phyloP scores from a whole-genome alignment of 176 grass and related monocot genomes.

The Oryza brachyantha region DNA sequence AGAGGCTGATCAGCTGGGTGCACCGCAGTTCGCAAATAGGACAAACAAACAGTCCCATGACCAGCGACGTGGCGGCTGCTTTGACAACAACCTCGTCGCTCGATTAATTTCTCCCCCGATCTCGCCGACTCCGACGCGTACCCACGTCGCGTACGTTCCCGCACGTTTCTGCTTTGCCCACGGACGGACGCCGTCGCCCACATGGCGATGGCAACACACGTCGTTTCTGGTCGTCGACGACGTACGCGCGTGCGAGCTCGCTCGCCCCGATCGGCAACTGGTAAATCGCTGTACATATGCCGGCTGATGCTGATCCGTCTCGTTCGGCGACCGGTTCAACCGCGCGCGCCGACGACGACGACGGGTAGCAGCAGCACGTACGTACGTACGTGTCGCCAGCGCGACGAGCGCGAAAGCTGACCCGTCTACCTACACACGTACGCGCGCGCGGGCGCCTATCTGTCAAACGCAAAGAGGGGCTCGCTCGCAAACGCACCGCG shows the following conservation, averaged over 20 bases:
- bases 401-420: background rate
- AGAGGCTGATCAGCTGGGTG: background rate
- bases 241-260: background rate
- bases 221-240: background rate
- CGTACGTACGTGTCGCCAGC: background rate
- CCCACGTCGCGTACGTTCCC: background rate
- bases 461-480: background rate
- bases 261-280: background rate
- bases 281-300: background rate
- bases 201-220: background rate
- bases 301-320: background rate
- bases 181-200: background rate
- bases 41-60: background rate
- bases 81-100: background rate
- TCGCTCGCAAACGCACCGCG: too few relatives aligned
- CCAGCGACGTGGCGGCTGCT: background rate
- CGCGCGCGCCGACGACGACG: background rate
- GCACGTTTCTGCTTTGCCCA: background rate
- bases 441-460: too few relatives aligned
- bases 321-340: constrained; percentile 22
- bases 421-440: too few relatives aligned
- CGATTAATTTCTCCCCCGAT: background rate
- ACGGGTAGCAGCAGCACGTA: too few relatives aligned
- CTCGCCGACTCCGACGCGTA: background rate
- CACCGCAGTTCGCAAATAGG: background rate